Base-by-base conservation (phyloP, 202 grass and related monocot species). In the Setaria italica region DNA sequence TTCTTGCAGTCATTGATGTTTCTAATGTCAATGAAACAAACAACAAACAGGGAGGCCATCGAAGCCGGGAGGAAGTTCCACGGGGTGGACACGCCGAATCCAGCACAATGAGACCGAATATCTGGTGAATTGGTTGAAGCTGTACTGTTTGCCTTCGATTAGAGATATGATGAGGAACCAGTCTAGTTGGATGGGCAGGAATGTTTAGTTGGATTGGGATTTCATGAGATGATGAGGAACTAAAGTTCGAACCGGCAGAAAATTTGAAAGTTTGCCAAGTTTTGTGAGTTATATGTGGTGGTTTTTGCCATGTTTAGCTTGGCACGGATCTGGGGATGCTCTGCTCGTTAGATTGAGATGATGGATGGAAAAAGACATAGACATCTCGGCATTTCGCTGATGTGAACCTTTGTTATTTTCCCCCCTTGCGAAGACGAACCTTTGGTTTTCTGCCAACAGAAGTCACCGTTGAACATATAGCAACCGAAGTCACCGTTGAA, bases 21-120 rank as follows among this genome's bases (percentile, higher is more conserved):
- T 65, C 60, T 32, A 7, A 47, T 66, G 66, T 1, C 34, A 2
- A 50, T 79, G 25, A 50, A 62, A 69, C 42, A 73, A 51, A 49
- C 19, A 47, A 47, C 11, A 51, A 37, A 62, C 90, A 95, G 96
- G 88, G 96, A 98, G 66, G 91, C 96, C 45, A 83, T 98, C 2
- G 86, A 98, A 74, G 84, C 88, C 6, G 96, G 93, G 73, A 85
- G 76, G 41, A 94, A 82, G 78, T 88, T 85, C 77, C 91, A 98
- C 77, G 88, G 79, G n/a, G 73, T 82, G 6, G 58, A 91, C 60
- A 78, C 77, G 41, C 59, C 81, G 50, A 87, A 89, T 12, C 6
- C 58, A 62, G 66, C 42, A 17, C 69, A 78, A 63, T 78, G 80
- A 70, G 73, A 80, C 42, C 4, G 32, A 74, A 2, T 33, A 33